Evolutionary conservation across 345 rosid genomes (phyloP), one percentile per base, ranked within the genome.

Genomic region (Trapa incisa): DNA sequence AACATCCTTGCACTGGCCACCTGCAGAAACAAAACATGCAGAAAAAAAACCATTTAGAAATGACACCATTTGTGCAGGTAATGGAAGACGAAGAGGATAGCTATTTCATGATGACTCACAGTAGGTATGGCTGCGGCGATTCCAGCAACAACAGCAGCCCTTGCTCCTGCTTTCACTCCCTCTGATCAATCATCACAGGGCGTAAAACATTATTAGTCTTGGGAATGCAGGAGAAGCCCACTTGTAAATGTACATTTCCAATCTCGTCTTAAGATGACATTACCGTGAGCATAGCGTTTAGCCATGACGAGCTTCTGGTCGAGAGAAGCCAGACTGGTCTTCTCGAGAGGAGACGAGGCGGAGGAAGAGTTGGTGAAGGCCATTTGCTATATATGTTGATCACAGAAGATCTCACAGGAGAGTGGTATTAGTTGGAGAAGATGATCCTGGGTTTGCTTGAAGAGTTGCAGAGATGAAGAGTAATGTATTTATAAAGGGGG

Each of bases 141-240:
- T 66, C 78, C 75, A 33, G 88, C 89, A 33, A 85, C 76, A 65
- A 80, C 76, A 63, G 98, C 98, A 39, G 96, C 98, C 69, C 88
- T 89, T 4, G 91, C 93, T 80, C 96, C 96, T 22, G 96, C 96
- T 67, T 79, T 60, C 32, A 83, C 98, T 43, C 98, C 96, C 79
- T 89, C 93, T 89, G 81, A 22, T 22, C 29, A 22, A 66, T 66
- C 70, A 52, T 66, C 77, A 72, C 60, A 33, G 29, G 29, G 29
- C 29, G 29, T 22, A 2, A 11, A 61, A 7, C 4, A 50, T 15
- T 14, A 8, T 16, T 32, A 7, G 16, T 36, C 48, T 45, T 45
- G 48, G 12, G 2, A 13, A 45, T 45, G 43, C 43, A 41, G 43
- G 7, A 41, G 33, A 4, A 57, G 29, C 52, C 0, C 43, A 22